These are phyloP conservation scores for Trichophyton schoenleinii DNA, from an alignment of 2,329 filamentous ascomycete genomes.

Conservation along the genomic window DNA sequence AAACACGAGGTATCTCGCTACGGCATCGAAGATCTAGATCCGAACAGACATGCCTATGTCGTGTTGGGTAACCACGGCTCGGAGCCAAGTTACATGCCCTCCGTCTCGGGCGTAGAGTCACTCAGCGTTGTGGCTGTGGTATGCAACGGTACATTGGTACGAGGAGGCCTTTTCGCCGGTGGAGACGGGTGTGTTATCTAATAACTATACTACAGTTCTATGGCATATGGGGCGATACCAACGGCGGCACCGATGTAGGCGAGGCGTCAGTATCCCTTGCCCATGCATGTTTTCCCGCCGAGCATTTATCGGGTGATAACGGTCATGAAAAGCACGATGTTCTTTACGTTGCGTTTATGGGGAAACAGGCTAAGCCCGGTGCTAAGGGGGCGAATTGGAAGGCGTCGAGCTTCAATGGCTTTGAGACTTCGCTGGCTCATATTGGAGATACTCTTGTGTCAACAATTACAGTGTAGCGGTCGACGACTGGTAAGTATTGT, in stretches of 20 bases:
- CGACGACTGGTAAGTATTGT: neutral
- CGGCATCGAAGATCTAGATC: constrained; percentile 16
- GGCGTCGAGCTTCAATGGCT: constrained; percentile 37
- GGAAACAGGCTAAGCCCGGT: constrained; percentile 34
- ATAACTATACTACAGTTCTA: constrained; percentile 33
- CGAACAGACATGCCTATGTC: constrained; percentile 18
- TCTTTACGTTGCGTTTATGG: neutral
- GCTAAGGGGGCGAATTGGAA: constrained; percentile 44
- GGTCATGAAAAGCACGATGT: neutral
- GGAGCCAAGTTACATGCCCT: constrained; percentile 31
- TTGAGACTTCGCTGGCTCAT: constrained; percentile 23
- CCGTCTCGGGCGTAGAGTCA: constrained; percentile 35
- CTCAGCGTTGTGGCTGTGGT: constrained; percentile 46
- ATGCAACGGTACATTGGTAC: constrained; percentile 28
- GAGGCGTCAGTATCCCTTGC: neutral
- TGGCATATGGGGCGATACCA: constrained; percentile 39
- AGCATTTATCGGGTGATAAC: neutral
- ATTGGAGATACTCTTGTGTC: constrained; percentile 14
- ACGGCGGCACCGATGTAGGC: neutral
- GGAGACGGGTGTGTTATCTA: constrained; percentile 26
- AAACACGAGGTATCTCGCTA: constrained; percentile 9
- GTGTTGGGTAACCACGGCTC: constrained; percentile 16
- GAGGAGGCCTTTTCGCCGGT: no score
- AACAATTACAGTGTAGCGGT: constrained; percentile 15
- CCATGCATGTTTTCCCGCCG: neutral